phyloP scores from a whole-genome alignment of 352 stramenopile genomes.

The Pythium guiyangense region DNA sequence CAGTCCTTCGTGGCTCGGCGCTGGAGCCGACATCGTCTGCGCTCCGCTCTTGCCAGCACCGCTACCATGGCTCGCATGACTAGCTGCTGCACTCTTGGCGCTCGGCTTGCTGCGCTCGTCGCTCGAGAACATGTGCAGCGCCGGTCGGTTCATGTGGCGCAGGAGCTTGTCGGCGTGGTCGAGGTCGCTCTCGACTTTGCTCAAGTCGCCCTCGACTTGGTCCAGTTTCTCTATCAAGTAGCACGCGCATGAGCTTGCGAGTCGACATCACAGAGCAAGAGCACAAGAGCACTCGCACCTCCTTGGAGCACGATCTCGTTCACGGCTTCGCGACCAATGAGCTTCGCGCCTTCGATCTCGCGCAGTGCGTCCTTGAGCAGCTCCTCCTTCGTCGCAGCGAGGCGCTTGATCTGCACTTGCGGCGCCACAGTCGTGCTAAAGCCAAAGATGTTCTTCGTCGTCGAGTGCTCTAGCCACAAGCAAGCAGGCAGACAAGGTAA shows the following conservation, averaged over 20 bases:
- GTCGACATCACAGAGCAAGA: neutral
- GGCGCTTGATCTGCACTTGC: constrained; percentile 66
- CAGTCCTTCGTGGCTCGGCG: constrained; percentile 10
- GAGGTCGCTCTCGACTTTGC: constrained; percentile 52
- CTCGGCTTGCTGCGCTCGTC: constrained; percentile 24
- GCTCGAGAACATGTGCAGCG: constrained; percentile 65
- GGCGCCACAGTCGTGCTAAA: constrained; percentile 38
- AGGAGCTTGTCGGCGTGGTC: constrained; percentile 76
- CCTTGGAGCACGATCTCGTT: constrained; percentile 70
- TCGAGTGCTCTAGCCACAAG: constrained; percentile 16
- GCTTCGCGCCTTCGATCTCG: constrained; percentile 68
- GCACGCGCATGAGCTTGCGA: neutral
- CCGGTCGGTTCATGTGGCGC: constrained; percentile 56
- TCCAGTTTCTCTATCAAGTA: constrained; percentile 58
- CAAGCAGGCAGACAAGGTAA: neutral
- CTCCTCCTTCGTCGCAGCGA: constrained; percentile 51
- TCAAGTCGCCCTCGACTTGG: constrained; percentile 54
- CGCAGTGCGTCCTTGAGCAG: constrained; percentile 68
- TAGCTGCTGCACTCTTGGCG: neutral
- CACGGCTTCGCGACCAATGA: constrained; percentile 59
- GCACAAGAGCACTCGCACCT: constrained; percentile 18
- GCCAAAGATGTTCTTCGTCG: constrained; percentile 52
- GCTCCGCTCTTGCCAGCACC: neutral
- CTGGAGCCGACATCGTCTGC: neutral
- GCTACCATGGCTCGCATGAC: neutral